These are phyloP conservation scores for Amniculicola lignicola DNA, from an alignment of 495 filamentous ascomycete genomes.

Conservation along the genomic window DNA sequence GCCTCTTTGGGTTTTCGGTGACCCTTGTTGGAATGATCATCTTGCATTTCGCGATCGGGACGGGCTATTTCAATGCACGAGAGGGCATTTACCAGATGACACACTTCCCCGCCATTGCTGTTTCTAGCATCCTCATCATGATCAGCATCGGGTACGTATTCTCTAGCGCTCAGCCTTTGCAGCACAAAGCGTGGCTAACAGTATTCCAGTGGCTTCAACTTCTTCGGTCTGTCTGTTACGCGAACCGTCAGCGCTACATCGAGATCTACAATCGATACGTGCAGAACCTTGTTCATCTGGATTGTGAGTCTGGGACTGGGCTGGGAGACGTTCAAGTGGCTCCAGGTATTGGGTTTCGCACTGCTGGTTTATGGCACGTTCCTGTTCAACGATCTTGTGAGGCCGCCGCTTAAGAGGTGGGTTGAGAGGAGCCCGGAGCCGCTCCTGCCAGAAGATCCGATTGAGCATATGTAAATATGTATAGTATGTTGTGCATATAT, in stretches of 20 bases:
- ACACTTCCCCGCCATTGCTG: slow-evolving; percentile 61
- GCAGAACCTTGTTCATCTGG: slow-evolving; percentile 98
- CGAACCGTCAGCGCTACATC: slow-evolving; percentile 84
- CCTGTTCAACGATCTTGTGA: slow-evolving; percentile 88
- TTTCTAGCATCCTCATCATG: slow-evolving; percentile 87
- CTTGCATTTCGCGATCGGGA: slow-evolving; percentile 71
- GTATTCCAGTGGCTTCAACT: slow-evolving; percentile 87
- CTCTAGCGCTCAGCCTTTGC: not conserved
- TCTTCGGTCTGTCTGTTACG: slow-evolving; percentile 92
- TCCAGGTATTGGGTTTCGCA: slow-evolving; percentile 85
- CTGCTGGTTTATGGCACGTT: slow-evolving; percentile 96
- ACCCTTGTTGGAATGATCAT: slow-evolving; percentile 77
- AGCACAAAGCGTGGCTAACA: slow-evolving; percentile 35
- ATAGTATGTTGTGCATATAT: too few relatives aligned
- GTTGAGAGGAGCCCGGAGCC: slow-evolving; percentile 48
- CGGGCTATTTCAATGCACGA: slow-evolving; percentile 82
- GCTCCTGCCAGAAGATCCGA: slow-evolving; percentile 78
- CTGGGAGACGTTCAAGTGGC: slow-evolving; percentile 98
- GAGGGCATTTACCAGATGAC: slow-evolving; percentile 80
- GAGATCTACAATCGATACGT: slow-evolving; percentile 93
- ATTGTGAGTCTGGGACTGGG: slow-evolving; percentile 86
- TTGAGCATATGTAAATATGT: slow-evolving; percentile 65
- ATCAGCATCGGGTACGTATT: slow-evolving; percentile 84
- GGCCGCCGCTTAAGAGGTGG: slow-evolving; percentile 61
- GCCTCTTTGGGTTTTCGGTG: slow-evolving; percentile 82